These are phyloP conservation scores for Pseudogymnoascus sp. DNA, from an alignment of 2,329 filamentous ascomycete genomes.

Conservation along the genomic window DNA sequence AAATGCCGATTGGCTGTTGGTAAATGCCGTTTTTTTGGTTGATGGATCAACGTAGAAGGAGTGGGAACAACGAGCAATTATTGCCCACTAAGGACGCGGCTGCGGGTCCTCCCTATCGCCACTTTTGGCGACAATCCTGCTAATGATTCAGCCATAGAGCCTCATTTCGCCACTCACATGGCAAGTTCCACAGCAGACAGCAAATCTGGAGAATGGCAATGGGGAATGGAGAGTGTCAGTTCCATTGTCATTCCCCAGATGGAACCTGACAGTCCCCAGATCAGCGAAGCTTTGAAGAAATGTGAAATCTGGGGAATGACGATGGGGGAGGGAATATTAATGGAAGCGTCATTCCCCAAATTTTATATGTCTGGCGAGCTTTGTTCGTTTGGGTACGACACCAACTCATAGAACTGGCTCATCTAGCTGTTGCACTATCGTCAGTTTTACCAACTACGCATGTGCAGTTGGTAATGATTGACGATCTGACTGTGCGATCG, in stretches of 20 bases:
- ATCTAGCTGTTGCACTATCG: background rate
- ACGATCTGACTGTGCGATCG: background rate
- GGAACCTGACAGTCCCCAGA: no score
- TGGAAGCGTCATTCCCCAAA: no score
- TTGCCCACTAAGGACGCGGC: background rate
- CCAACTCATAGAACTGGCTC: background rate
- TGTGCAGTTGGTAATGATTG: background rate
- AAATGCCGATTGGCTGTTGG: background rate
- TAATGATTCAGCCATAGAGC: background rate
- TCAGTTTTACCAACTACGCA: no score
- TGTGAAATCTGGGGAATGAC: no score
- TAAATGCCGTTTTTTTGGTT: background rate
- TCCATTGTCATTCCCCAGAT: background rate
- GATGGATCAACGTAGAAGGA: background rate
- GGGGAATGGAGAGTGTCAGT: background rate
- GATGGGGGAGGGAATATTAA: no score
- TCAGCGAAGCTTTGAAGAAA: no score
- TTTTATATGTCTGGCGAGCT: no score
- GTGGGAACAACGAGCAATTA: background rate
- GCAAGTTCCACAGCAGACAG: background rate
- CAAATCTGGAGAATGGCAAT: background rate
- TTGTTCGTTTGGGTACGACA: background rate
- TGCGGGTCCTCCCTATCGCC: background rate
- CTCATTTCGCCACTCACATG: background rate
- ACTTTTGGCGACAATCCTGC: background rate